Base-by-base conservation (phyloP, 176 grass and related monocot species). In the Guadua angustifolia region DNA sequence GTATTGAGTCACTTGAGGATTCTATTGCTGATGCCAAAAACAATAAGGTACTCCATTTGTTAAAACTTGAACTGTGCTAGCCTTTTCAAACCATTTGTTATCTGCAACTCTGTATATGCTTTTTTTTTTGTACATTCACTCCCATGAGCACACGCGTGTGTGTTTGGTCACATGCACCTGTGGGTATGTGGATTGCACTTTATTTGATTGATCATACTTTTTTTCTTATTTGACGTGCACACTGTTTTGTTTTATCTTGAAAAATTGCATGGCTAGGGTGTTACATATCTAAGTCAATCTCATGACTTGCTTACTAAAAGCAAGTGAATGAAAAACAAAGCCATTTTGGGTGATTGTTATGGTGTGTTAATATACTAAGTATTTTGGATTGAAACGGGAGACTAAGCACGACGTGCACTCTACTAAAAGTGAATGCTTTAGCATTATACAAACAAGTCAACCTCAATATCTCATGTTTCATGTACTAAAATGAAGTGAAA, bases 1-100 rank as follows among this genome's bases (percentile, higher is more conserved):
- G 69, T 81, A 50, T 85, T 36, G 87, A 85, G 21, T 85, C 76
- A 57, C 84, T 94, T 36, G 81, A 79, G 71, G 87, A 87, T 75
- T 85, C 85, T 43, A 78, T 92, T 87, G 69, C 55, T 83, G 92
- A 82, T 83, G 89, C 82, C 56, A 89, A 84, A 88, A 85, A 69
- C 69, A 92, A 39, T n/a, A 92, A 92, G 89, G 92, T 94, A 79
- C 53, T 74, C 40, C 42, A 76, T 66, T 87, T 66, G 25, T 36
- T 22, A 29, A 66, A 72, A 43, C 49, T 87, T 51, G 11, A 19
- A 6, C 19, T 66, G 18, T 7, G 4, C 21, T 57, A 5, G 16
- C 18, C 22, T 83, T 79, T 78, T 50, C 35, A 33, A 61, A 75
- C 18, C 18, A 49, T 43, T 49, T 85, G 26, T 81, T 38, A 16